Conservation (phyloP, 768 basidiomycete genomes). For the Tylopilus intermedius region DNA sequence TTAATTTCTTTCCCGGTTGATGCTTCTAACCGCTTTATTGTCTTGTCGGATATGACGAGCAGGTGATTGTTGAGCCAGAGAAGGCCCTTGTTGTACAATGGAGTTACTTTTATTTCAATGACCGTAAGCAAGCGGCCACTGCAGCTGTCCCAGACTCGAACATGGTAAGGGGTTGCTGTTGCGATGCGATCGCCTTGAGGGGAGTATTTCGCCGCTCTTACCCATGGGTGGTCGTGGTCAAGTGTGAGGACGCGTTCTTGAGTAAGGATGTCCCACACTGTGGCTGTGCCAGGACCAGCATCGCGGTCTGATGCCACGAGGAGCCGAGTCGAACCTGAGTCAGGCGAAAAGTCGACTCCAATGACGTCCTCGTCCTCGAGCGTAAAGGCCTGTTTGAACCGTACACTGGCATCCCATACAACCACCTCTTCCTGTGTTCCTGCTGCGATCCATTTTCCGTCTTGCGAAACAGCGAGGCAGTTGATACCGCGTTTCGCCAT, state of each 20-base stretch:
- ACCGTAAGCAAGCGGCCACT: background rate
- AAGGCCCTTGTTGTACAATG: background rate
- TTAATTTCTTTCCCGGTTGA: background rate
- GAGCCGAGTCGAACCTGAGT: background rate
- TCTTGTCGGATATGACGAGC: background rate
- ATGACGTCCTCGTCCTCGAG: no score
- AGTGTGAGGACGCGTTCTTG: background rate
- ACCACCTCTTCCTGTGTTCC: no score
- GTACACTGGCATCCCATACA: no score
- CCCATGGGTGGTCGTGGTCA: background rate
- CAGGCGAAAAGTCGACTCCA: no score
- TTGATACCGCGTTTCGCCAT: no score
- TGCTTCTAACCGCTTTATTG: background rate
- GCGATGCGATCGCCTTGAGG: background rate
- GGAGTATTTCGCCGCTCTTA: background rate
- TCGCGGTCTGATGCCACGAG: background rate
- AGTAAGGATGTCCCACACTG: background rate
- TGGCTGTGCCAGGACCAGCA: background rate
- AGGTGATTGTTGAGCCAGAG: constrained; percentile 3
- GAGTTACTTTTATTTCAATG: background rate
- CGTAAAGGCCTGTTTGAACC: no score
- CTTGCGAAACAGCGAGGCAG: no score
- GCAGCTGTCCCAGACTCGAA: background rate
- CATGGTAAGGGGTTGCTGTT: background rate
- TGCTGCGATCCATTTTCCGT: no score